These are phyloP conservation scores for Thermomucor indicae-seudaticae DNA, from an alignment of 371 early-diverging fungal species.

Conservation along the genomic window DNA sequence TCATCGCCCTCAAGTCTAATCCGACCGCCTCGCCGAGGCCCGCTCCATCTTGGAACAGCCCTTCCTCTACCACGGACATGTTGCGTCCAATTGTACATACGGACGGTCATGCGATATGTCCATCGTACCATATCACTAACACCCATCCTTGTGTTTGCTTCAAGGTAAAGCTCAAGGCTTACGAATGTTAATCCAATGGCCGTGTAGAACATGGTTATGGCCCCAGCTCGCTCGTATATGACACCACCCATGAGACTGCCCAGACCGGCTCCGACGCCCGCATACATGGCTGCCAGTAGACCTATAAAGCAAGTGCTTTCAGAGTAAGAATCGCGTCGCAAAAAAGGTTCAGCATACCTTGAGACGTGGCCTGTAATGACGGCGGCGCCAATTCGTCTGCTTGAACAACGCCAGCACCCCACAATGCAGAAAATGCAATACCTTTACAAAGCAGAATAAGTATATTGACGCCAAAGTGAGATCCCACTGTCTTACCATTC, in stretches of 20 bases:
- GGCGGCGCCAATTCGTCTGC: constrained; percentile 50
- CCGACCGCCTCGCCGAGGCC: constrained; percentile 19
- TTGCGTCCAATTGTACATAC: constrained; percentile 29
- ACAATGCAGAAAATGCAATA: constrained; percentile 47
- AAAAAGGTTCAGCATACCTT: constrained; percentile 17
- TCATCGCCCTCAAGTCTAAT: constrained; percentile 34
- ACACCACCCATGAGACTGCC: constrained; percentile 46
- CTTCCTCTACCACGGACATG: constrained; percentile 35
- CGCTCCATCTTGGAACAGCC: constrained; percentile 50
- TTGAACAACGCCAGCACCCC: constrained; percentile 54
- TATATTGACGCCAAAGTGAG: not conserved
- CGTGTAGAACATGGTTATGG: constrained; percentile 43
- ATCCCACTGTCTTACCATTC: constrained; percentile 20
- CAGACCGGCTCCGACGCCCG: constrained; percentile 45
- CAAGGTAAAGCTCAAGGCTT: constrained; percentile 42
- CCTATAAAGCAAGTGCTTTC: constrained; percentile 11
- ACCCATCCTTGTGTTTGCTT: constrained; percentile 44
- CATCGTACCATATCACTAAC: constrained; percentile 28
- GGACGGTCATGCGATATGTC: constrained; percentile 16
- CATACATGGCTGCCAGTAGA: constrained; percentile 49
- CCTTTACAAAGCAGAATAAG: constrained; percentile 12
- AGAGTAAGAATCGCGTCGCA: not conserved
- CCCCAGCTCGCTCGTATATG: constrained; percentile 39
- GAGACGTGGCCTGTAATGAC: constrained; percentile 49
- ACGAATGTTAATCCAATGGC: constrained; percentile 33